phyloP scores from a whole-genome alignment of 257 asterid genomes.

The Cinchona pubescens region DNA sequence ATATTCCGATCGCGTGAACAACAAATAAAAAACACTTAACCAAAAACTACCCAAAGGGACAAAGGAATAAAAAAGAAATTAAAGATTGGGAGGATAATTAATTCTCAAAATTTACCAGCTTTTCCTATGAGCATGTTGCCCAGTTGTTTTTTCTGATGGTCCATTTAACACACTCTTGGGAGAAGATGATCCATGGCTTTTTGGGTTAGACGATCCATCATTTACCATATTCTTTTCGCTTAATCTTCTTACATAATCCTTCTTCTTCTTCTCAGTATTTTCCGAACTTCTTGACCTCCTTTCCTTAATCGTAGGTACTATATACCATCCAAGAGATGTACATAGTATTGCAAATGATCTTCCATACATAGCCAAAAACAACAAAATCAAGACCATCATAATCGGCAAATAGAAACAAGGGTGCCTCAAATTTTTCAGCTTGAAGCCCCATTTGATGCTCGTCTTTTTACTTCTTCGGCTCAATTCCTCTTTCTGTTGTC shows the following conservation, averaged over 20 bases:
- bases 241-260: conserved; percentile 27
- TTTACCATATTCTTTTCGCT: conserved; percentile 28
- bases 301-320: conserved; percentile 31
- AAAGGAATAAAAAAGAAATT: background rate
- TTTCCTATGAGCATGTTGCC: conserved; percentile 23
- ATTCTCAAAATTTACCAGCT: conserved; percentile 24
- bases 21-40: background rate
- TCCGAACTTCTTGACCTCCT: background rate
- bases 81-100: background rate
- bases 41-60: background rate
- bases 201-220: conserved; percentile 33
- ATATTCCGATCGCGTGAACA: background rate
- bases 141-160: conserved; percentile 16
- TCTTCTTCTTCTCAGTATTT: conserved; percentile 17
- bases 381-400: conserved; percentile 36
- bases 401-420: conserved; percentile 27
- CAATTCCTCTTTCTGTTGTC: background rate
- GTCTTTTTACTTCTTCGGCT: background rate
- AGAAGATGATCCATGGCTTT: conserved; percentile 13
- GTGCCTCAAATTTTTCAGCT: conserved; percentile 8
- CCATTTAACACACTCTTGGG: conserved; percentile 25
- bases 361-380: conserved; percentile 42
- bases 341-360: conserved; percentile 52
- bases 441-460: background rate
- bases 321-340: conserved; percentile 54